Evolutionary conservation across 208 protist genomes (phyloP).

Genomic region (Herpetomonas samuelpessoai): DNA sequence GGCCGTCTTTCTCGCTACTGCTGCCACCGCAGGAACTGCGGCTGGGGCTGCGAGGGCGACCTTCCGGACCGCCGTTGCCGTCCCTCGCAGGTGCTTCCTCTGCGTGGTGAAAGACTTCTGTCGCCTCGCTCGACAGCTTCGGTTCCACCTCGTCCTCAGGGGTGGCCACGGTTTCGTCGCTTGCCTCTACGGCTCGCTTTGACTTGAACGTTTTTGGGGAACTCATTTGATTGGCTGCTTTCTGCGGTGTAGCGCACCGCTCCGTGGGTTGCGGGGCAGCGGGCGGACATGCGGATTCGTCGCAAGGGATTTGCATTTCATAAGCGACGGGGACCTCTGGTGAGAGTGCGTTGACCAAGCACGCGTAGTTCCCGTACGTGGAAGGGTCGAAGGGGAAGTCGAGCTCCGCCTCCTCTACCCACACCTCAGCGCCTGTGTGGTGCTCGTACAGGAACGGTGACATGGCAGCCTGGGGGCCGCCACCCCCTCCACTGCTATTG

Average conservation of each 20-base stretch:
- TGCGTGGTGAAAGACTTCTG: background rate
- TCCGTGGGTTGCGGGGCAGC: background rate
- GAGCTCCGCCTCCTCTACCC: conserved; percentile 61
- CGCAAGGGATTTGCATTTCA: conserved; percentile 36
- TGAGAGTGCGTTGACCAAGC: conserved; percentile 60
- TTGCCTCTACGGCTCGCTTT: background rate
- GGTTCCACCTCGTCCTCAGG: background rate
- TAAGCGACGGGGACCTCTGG: conserved; percentile 49
- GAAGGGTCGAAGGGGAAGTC: conserved; percentile 40
- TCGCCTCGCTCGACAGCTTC: background rate
- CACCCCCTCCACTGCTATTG: background rate
- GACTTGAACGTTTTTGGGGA: too few species aligned
- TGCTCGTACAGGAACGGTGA: conserved; percentile 62
- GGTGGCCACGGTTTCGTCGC: background rate
- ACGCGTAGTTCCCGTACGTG: conserved; percentile 73
- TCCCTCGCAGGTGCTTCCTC: background rate
- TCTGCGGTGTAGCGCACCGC: background rate
- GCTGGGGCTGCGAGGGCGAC: background rate
- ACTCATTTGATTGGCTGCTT: background rate
- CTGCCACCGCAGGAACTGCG: background rate
- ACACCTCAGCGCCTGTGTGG: conserved; percentile 47
- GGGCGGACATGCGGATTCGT: conserved; percentile 16
- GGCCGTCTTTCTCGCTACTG: background rate
- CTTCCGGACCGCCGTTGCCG: too few species aligned
- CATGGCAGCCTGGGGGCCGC: background rate